Evolutionary conservation across 1,284 basidiomycete species (phyloP), one percentile per base, ranked within the genome.

Genomic region (Marasmius sp.): DNA sequence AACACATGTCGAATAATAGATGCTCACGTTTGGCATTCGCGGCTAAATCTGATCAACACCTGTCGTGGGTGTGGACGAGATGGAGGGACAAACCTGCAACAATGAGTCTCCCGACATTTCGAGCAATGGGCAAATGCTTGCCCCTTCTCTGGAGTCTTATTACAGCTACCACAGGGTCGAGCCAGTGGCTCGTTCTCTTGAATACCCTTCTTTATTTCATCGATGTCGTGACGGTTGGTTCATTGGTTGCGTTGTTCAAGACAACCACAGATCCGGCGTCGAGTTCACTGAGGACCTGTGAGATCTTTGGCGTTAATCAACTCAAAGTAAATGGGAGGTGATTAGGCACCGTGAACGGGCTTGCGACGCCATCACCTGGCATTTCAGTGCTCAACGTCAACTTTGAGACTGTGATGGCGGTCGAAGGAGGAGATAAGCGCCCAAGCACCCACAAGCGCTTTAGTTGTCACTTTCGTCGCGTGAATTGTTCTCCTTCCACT

Each of bases 21-120:
- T 36, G 16, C 52, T 54, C 52, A 54, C 52, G 34, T 36, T 39
- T 65, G 64, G 45, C 64, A 62, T 49, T 62, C 54, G 12, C 64
- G 61, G 14, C 64, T 62, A 27, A 9, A 48, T 16, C n/a, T 14
- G 12, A 8, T 34, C 11, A 48, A 10, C 12, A 34, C n/a, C 34
- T 45, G 38, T 36, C 43, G 27, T 11, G 37, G 14, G 16, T 27
- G 16, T 8, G 33, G 7, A 9, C 12, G n/a, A 48, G 33, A 43
- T 14, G 45, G 48, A 39, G 27, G 16, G 57, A 39, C 22, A 14
- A 27, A 62, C 64, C 61, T 65, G 61, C 64, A 61, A 49, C 62
- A 62, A 37, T 60, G 51, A 3, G 64, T 65, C 16, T 8, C 36
- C 5, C 22, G 47, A 45, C 61, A 65, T 22, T 48, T 55, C 11